Base-by-base conservation (phyloP, 352 stramenopile species). In the Phytophthora constricta region DNA sequence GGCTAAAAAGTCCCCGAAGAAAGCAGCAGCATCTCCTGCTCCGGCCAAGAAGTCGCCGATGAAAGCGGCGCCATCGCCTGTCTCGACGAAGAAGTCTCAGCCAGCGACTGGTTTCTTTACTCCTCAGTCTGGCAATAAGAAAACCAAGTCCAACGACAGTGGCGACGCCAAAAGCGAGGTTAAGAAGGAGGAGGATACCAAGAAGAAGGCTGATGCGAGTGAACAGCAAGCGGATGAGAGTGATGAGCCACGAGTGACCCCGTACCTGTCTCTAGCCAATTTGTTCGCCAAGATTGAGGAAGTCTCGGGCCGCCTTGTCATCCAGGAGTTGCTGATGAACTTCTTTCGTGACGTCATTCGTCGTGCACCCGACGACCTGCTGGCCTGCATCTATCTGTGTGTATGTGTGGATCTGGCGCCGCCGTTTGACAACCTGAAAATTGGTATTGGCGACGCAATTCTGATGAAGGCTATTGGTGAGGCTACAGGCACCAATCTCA, bases 401-500 rank as follows among this genome's bases (percentile, higher is more conserved):
- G 85, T 94, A 13, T 95, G 84, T 70, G 96, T 93, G 17, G 83
- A 97, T 58, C 86, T 99, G 3, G 97, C 97, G 19, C 97, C 97
- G 2, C 89, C 95, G 25, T 99, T 98, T 60, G 92, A 99, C 66
- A 98, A 98, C 74, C 78, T 99, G 8, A 98, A 99, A 79, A 95
- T 99, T 25, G 98, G 98, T 17, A 98, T 99, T 50, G 98, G 98
- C 26, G 97, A 99, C 68, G 89, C 95, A 4, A 97, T 99, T 58
- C 73, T 99, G 17, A 98, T 98, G 72, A 99, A 99, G 77, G 95
- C 97, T 3, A 98, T 99, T 55, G 91, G 86, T 11, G 88, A 98
- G 69, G 96, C 96, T 0, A 98, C 89, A 1, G 97, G 96, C 8
- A 96, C 88, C 19, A 95, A 90, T 52, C 74, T 87, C 17, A 92